phyloP scores from a whole-genome alignment of 1,284 basidiomycete genomes.

The Sparassis latifolia region DNA sequence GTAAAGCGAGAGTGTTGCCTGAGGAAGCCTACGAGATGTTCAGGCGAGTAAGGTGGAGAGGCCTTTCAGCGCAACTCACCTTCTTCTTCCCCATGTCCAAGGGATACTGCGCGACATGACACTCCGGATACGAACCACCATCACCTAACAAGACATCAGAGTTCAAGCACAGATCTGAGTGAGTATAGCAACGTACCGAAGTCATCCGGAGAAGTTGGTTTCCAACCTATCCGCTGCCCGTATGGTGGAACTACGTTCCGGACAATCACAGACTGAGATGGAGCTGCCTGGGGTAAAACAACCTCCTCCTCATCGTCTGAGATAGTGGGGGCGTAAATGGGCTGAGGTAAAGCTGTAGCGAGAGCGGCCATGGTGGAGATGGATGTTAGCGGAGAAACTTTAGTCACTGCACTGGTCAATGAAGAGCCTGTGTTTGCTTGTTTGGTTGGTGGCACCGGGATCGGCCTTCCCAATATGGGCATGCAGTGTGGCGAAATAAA shows the following conservation, averaged over 20 bases:
- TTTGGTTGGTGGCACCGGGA: background rate
- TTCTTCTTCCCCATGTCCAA: conserved; percentile 94
- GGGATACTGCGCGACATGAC: conserved; percentile 96
- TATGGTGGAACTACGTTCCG: conserved; percentile 69
- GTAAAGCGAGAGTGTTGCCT: conserved; percentile 91
- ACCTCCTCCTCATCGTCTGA: conserved; percentile 57
- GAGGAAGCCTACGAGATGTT: conserved; percentile 57
- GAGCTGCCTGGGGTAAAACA: conserved; percentile 24
- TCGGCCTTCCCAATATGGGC: background rate
- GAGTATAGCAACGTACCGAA: conserved; percentile 51
- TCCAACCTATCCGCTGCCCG: conserved; percentile 84
- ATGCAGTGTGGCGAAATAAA: background rate
- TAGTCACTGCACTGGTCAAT: background rate
- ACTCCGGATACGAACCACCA: conserved; percentile 95
- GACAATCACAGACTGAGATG: conserved; percentile 40
- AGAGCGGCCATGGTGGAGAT: conserved; percentile 30
- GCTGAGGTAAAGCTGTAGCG: conserved; percentile 59
- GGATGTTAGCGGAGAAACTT: conserved; percentile 3
- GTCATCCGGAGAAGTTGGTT: conserved; percentile 75
- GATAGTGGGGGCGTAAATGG: conserved; percentile 45
- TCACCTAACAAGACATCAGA: conserved; percentile 46
- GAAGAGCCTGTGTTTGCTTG: background rate
- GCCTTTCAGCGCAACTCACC: conserved; percentile 34
- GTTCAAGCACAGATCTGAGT: conserved; percentile 1
- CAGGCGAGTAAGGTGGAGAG: background rate